Base-by-base conservation (phyloP, 805 yeast species). In the Monosporozyma servazzii region DNA sequence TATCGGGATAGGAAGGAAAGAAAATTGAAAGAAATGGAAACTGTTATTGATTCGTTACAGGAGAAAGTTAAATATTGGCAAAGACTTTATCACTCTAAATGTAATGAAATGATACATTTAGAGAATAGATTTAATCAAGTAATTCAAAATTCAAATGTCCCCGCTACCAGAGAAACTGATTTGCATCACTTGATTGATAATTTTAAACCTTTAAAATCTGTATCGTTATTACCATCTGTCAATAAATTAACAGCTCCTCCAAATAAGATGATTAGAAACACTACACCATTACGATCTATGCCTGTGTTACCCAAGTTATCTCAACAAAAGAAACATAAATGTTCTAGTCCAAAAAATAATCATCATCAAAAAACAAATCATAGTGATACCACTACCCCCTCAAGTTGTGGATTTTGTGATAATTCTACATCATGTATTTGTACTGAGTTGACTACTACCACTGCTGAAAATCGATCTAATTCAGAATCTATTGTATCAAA, bases 391-490 rank as follows among this genome's bases (percentile, higher is more conserved):
- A 11, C 31, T 10, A 37, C 48, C n/a, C 48, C 48, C 5, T 23
- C 49, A 33, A 47, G 23, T 53, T 91, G 98, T 68, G 98, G 98
- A 0, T 90, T 91, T 67, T 91, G 98, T 63, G 80, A 95, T 0
- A 96, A 87, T 58, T 93, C 82, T 58, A 82, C 95, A 0, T 90
- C 96, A 2, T 91, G 98, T 69, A 86, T 91, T 2, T 91, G 97
- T 65, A 79, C 91, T 27, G 96, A 88, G 58, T 86, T 80, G 17
- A 79, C 44, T 13, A 41, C 21, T 47, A 64, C 66, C n/a, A 62
- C 62, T 23, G 58, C 66, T 2, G 33, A 30, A 23, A 23, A 41
- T 42, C 23, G 18, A 17, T 5, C 47, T 18, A 58, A 48, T 43
- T 60, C n/a, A 65, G 60, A 41, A 13, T 15, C 36, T n/a, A 3